Evolutionary conservation across 176 grass and related monocot genomes (phyloP), one percentile per base, ranked within the genome.

Genomic region (Paspalum vaginatum): DNA sequence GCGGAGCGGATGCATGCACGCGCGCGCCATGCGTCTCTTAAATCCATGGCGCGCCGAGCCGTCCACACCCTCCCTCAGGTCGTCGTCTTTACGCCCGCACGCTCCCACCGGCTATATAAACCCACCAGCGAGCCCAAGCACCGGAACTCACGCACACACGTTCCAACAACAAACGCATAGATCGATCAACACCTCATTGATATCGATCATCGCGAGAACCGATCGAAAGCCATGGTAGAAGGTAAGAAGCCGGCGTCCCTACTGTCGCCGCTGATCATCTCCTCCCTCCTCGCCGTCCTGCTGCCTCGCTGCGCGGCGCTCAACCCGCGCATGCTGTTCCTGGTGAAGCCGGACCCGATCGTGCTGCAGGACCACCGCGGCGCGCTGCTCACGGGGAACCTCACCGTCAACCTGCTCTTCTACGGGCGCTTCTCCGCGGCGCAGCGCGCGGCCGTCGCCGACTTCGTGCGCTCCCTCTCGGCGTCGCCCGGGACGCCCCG

Each of bases 361-460:
- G 82, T 94, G 59, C 89, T 97, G 21, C 43, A 42, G 49, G 86
- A 97, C 86, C 95, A 97, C 73, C 57, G 63, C 10, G 95, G 95
- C 4, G 8, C 60, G 57, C 70, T 98, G 24, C 87, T 98, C 47
- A 89, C 77, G 11, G 95, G 95, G 40, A 89, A 93, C 78, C 75
- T 85, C 74, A 86, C 88, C 4, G 61, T 98, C 59, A 87, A 98
- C 81, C 61, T 98, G 42, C 55, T 94, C 59, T 98, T 85, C 87
- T 98, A 98, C 47, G 92, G 95, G 13, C 69, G 87, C 37, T 98
- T 98, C 83, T 16, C 92, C 11, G 18, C 83, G 0, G 10, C 85
- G 5, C 95, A 98, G 73, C 92, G 90, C 61, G 70, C 83, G 63
- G 79, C 87, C 71, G 65, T 98, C 43, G 26, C 41, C 21, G 92